Evolutionary conservation across 208 protist genomes (phyloP).

Genomic region (Acanthamoeba healyi): DNA sequence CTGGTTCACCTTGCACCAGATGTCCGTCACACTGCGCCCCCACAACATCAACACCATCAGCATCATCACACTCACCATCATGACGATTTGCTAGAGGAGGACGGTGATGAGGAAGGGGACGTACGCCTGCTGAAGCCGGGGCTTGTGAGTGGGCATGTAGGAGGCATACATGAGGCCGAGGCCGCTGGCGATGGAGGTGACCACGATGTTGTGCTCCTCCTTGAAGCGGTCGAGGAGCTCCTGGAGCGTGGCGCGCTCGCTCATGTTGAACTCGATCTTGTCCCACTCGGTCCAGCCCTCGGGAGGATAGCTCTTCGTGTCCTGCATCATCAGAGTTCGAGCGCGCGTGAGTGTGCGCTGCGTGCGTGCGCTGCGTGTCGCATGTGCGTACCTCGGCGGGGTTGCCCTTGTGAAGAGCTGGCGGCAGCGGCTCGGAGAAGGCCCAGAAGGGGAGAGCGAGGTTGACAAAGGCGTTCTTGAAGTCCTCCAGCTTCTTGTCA

Average conservation of each 20-base stretch:
- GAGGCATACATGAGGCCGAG: conserved; percentile 14
- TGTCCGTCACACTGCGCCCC: conserved; percentile 1
- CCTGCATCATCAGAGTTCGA: neutral
- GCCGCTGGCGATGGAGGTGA: conserved; percentile 56
- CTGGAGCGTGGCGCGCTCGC: neutral
- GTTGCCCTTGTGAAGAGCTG: conserved; percentile 54
- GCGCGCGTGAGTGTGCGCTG: neutral
- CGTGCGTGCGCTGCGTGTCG: neutral
- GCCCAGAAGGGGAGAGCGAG: conserved; percentile 97
- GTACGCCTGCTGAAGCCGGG: neutral
- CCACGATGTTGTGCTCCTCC: neutral
- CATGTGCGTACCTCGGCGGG: neutral
- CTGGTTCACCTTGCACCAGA: conserved; percentile 16
- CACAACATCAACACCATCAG: neutral
- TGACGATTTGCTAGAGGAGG: neutral
- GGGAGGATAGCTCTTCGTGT: neutral
- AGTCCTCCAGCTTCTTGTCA: conserved; percentile 34
- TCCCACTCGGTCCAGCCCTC: conserved; percentile 55
- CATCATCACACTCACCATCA: neutral
- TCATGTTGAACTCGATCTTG: conserved; percentile 26
- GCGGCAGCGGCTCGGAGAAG: conserved; percentile 95
- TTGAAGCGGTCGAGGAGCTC: conserved; percentile 3
- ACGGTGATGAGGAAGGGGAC: neutral
- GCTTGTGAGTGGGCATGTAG: conserved; percentile 8
- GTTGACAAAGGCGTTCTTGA: conserved; percentile 96